Conservation (phyloP, 2,329 filamentous ascomycete species). For the Aureobasidium vineae region DNA sequence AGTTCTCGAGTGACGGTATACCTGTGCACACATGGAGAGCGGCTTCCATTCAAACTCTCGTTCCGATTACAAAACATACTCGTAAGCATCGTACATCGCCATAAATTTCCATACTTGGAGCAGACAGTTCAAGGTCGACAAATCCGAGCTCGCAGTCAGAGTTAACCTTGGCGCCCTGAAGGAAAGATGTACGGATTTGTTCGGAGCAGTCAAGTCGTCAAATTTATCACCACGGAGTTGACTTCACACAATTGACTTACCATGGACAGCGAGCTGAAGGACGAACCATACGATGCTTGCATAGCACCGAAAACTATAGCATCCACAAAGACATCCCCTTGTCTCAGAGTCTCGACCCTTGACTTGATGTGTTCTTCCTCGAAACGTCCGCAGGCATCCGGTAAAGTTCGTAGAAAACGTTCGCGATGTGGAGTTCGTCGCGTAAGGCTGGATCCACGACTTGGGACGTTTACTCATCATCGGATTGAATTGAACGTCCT, state of each 20-base stretch:
- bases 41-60: neutral
- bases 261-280: neutral
- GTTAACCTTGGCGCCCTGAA: too few species aligned
- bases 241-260: neutral
- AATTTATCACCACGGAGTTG: neutral
- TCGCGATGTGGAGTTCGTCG: constrained; percentile 6
- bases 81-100: neutral
- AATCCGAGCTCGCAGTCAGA: too few species aligned
- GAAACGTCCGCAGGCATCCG: constrained; percentile 10
- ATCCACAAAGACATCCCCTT: neutral
- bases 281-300: constrained; percentile 2
- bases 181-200: too few species aligned
- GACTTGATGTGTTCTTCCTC: neutral
- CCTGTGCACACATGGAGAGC: neutral
- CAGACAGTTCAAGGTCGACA: too few species aligned
- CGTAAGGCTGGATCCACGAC: neutral
- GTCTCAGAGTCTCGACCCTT: neutral
- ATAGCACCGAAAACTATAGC: neutral
- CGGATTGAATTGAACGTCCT: neutral
- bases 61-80: neutral
- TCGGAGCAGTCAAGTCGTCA: neutral
- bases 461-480: neutral
- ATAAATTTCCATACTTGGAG: neutral
- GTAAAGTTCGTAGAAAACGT: neutral
- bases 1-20: neutral